Percentiles rank a stretch among this genome's conserved stretches.
phyloP scores from a whole-genome alignment of 1,139 yeast species.

The Candida sojae region DNA sequence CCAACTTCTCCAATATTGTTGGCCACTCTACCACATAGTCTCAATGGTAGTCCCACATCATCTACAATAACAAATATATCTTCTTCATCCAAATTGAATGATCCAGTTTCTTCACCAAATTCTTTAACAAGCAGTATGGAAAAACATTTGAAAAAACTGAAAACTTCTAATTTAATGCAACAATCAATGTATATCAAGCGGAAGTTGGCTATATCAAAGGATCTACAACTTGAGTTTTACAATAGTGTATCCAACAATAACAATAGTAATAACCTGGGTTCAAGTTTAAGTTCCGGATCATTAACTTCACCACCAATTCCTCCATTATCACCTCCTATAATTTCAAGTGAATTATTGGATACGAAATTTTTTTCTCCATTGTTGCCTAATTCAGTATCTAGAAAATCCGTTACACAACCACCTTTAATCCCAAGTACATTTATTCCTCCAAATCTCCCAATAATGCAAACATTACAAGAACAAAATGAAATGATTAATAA shows the following conservation, averaged over 20 bases:
- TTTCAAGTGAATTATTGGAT: conserved; percentile 11
- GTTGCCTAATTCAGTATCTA: conserved; percentile 5
- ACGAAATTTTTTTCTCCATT: conserved; percentile 14
- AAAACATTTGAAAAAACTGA: conserved; percentile 13
- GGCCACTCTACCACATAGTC: conserved; percentile 22
- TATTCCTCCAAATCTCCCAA: conserved; percentile 6
- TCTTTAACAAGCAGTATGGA: background rate
- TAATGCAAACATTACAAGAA: conserved; percentile 20
- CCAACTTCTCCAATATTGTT: conserved; percentile 15
- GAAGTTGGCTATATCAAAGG: conserved; percentile 38
- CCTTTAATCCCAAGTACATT: conserved; percentile 7
- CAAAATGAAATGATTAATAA: conserved; percentile 38
- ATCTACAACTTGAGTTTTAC: conserved; percentile 37
- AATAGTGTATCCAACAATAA: conserved; percentile 6
- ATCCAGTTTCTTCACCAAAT: conserved; percentile 3
- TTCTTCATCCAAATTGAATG: conserved; percentile 4
- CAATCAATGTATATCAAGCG: conserved; percentile 31
- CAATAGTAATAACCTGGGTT: background rate
- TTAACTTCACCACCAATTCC: conserved; percentile 2
- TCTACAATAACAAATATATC: background rate
- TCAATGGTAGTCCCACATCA: conserved; percentile 12
- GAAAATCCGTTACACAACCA: conserved; percentile 1
- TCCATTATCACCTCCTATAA: conserved; percentile 4
- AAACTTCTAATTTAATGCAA: conserved; percentile 16
- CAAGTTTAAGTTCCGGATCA: background rate